Conservation (phyloP, 352 stramenopile species). For the Globisporangium ultimum region DNA sequence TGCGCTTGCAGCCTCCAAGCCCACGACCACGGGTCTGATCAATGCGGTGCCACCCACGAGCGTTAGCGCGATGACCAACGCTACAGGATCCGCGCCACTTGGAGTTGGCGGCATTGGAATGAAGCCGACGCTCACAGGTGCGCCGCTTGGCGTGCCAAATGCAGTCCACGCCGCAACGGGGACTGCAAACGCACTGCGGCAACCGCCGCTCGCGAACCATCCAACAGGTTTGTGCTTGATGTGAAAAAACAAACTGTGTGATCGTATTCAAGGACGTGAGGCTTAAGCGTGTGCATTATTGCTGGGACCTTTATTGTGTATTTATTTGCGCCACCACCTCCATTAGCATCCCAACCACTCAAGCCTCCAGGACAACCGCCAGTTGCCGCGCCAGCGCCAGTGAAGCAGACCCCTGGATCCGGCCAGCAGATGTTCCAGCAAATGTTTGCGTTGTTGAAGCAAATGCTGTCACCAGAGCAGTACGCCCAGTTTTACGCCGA, state of each 20-base stretch:
- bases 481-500: slow-evolving; percentile 79
- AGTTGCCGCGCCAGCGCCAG: slow-evolving; percentile 4
- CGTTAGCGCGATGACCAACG: neutral
- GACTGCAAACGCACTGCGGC: neutral
- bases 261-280: neutral
- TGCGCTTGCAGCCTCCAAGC: slow-evolving; percentile 3
- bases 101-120: slow-evolving; percentile 1
- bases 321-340: neutral
- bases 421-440: slow-evolving; percentile 86
- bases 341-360: neutral
- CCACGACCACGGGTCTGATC: neutral
- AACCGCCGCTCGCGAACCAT: neutral
- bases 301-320: neutral
- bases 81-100: slow-evolving; percentile 3
- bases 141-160: neutral
- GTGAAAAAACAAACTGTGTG: too few species aligned
- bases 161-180: neutral
- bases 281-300: neutral
- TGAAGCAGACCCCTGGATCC: slow-evolving; percentile 49
- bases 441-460: slow-evolving; percentile 82
- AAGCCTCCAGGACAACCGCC: neutral
- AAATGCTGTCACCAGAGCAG: slow-evolving; percentile 82
- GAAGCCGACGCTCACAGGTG: slow-evolving; percentile 4
- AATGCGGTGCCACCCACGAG: slow-evolving; percentile 12
- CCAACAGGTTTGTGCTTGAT: neutral